Evolutionary conservation across 2,329 filamentous ascomycete species (phyloP).

Genomic region (Aspergillus ruber): DNA sequence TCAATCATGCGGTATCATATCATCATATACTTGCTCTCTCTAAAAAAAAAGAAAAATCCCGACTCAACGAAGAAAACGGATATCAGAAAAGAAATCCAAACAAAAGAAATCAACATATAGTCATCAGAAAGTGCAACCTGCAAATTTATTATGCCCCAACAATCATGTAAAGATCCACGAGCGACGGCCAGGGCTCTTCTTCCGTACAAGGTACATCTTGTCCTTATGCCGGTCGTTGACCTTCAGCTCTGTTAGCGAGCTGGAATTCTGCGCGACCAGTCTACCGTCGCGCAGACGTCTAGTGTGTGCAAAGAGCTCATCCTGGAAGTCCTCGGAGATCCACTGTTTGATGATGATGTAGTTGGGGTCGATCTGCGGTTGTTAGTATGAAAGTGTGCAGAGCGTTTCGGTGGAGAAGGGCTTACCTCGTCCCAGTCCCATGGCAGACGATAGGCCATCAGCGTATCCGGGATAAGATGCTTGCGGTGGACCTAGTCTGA

Average conservation of each 20-base stretch:
- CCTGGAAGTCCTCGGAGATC: constrained; percentile 65
- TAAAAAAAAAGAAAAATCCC: neutral
- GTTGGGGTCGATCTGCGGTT: constrained; percentile 51
- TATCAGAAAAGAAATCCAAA: constrained; percentile 7
- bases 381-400: neutral
- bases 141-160: neutral
- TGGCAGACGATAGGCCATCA: constrained; percentile 39
- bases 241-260: constrained; percentile 33
- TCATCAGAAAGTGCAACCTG: neutral
- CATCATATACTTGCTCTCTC: neutral
- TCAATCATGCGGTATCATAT: constrained; percentile 2
- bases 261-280: constrained; percentile 29
- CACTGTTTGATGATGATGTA: constrained; percentile 68
- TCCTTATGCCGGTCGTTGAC: constrained; percentile 39
- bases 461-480: constrained; percentile 40
- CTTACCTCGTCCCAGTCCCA: constrained; percentile 45
- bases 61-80: constrained; percentile 1
- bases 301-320: constrained; percentile 67
- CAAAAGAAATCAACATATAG: constrained; percentile 1
- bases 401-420: constrained; percentile 1
- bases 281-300: constrained; percentile 54
- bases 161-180: constrained; percentile 31
- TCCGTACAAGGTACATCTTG: constrained; percentile 41
- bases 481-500: constrained; percentile 37
- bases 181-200: constrained; percentile 34